These are phyloP conservation scores for Pseudocercospora ulei DNA, from an alignment of 2,329 filamentous ascomycete genomes.

Conservation along the genomic window DNA sequence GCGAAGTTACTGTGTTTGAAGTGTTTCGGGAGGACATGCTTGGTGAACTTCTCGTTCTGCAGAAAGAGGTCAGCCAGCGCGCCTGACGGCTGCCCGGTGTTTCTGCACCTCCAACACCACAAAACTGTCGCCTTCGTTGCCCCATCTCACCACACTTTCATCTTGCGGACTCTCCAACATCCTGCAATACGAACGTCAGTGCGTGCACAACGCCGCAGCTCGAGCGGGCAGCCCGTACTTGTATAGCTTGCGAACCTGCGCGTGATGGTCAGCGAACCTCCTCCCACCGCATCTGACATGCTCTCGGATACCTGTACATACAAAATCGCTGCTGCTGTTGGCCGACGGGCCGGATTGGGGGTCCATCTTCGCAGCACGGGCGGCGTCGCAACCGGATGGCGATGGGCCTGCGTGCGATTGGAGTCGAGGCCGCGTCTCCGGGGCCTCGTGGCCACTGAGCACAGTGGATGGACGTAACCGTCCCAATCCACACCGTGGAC, in stretches of 20 bases:
- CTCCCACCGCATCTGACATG: background rate
- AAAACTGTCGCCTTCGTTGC: constrained; percentile 87
- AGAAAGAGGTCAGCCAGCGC: background rate
- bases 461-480: no score
- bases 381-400: constrained; percentile 6
- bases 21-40: constrained; percentile 90
- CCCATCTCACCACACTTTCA: constrained; percentile 88
- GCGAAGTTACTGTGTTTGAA: constrained; percentile 92
- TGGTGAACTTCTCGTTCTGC: constrained; percentile 98
- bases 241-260: constrained; percentile 91
- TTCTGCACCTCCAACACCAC: constrained; percentile 78
- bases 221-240: constrained; percentile 55
- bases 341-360: constrained; percentile 41
- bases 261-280: constrained; percentile 12
- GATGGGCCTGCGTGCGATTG: constrained; percentile 9
- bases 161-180: constrained; percentile 96
- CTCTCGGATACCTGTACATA: constrained; percentile 44
- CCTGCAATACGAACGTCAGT: constrained; percentile 40
- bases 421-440: constrained; percentile 10
- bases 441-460: constrained; percentile 13
- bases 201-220: background rate
- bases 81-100: constrained; percentile 11
- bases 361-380: constrained; percentile 36
- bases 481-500: constrained; percentile 15
- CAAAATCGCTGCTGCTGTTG: constrained; percentile 92